Conservation (phyloP, 2,329 filamentous ascomycete genomes). For the Sordariomycetes sp. region DNA sequence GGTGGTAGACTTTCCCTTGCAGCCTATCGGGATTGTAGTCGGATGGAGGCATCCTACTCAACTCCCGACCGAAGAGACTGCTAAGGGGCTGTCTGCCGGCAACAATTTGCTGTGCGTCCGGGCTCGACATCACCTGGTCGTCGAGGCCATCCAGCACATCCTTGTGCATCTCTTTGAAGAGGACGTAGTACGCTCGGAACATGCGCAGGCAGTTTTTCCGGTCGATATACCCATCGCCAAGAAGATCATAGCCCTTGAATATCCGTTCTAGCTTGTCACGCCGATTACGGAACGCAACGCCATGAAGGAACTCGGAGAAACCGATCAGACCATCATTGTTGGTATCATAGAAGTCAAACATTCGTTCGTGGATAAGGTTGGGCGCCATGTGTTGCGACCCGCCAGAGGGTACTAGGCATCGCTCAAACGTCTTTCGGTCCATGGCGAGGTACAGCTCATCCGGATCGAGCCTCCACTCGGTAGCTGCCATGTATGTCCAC, state of each 20-base stretch:
- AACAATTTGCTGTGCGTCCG: slow-evolving; percentile 64
- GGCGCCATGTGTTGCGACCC: slow-evolving; percentile 65
- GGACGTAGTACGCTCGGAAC: slow-evolving; percentile 82
- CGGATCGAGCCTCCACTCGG: slow-evolving; percentile 71
- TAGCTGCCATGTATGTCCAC: slow-evolving; percentile 86
- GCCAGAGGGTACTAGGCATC: slow-evolving; percentile 76
- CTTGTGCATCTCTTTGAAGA: slow-evolving; percentile 79
- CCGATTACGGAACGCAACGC: slow-evolving; percentile 56
- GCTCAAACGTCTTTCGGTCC: slow-evolving; percentile 85
- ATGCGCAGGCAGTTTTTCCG: slow-evolving; percentile 81
- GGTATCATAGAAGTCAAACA: slow-evolving; percentile 93
- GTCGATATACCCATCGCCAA: slow-evolving; percentile 74
- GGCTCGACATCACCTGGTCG: slow-evolving; percentile 63
- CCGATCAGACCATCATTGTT: slow-evolving; percentile 82
- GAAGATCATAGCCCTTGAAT: slow-evolving; percentile 84
- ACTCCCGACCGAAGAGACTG: slow-evolving; percentile 59
- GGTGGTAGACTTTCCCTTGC: slow-evolving; percentile 52
- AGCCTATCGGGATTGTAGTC: slow-evolving; percentile 42
- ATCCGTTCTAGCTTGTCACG: slow-evolving; percentile 60
- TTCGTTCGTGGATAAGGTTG: slow-evolving; percentile 87
- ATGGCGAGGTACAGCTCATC: slow-evolving; percentile 69
- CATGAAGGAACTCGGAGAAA: slow-evolving; percentile 82
- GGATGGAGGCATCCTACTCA: slow-evolving; percentile 44
- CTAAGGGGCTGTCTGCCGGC: slow-evolving; percentile 64
- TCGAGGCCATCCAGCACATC: slow-evolving; percentile 71